phyloP scores from a whole-genome alignment of 2,329 filamentous ascomycete genomes.

The Trichoderma lentiforme region DNA sequence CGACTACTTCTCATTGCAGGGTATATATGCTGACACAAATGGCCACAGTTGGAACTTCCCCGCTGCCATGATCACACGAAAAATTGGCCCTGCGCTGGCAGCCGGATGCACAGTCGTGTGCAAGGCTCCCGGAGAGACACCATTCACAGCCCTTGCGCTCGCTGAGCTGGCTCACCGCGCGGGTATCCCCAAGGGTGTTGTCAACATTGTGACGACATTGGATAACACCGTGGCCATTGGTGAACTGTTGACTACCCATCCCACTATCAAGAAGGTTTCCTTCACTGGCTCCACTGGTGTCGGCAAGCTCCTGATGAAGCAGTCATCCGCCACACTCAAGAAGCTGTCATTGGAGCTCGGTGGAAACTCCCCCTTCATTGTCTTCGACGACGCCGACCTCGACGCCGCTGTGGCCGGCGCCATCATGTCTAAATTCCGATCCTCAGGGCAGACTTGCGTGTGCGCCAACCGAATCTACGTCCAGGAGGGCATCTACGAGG shows the following conservation, averaged over 20 bases:
- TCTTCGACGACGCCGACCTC: slow-evolving; percentile 92
- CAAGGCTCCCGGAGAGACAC: slow-evolving; percentile 90
- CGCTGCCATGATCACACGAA: slow-evolving; percentile 70
- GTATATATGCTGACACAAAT: slow-evolving; percentile 30
- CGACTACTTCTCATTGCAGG: background rate
- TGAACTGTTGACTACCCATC: slow-evolving; percentile 69
- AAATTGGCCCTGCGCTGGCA: slow-evolving; percentile 72
- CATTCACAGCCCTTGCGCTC: slow-evolving; percentile 82
- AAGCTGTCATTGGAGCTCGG: slow-evolving; percentile 83
- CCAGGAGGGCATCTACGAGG: slow-evolving; percentile 73
- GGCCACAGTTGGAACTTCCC: slow-evolving; percentile 84
- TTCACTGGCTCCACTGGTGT: slow-evolving; percentile 81
- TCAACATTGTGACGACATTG: slow-evolving; percentile 81
- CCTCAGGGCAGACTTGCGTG: slow-evolving; percentile 93
- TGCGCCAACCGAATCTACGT: slow-evolving; percentile 82
- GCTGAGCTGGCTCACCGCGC: slow-evolving; percentile 83
- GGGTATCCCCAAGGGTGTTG: slow-evolving; percentile 83
- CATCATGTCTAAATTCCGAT: slow-evolving; percentile 86
- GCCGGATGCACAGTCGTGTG: slow-evolving; percentile 94
- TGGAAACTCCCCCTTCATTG: slow-evolving; percentile 93
- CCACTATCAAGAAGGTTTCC: slow-evolving; percentile 80
- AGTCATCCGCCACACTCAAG: slow-evolving; percentile 81
- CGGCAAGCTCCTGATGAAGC: slow-evolving; percentile 80
- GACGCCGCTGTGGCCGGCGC: slow-evolving; percentile 81
- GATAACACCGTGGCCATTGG: slow-evolving; percentile 77